Conservation (phyloP, 2,329 filamentous ascomycete species). For the Ambrosiella cleistominuta region DNA sequence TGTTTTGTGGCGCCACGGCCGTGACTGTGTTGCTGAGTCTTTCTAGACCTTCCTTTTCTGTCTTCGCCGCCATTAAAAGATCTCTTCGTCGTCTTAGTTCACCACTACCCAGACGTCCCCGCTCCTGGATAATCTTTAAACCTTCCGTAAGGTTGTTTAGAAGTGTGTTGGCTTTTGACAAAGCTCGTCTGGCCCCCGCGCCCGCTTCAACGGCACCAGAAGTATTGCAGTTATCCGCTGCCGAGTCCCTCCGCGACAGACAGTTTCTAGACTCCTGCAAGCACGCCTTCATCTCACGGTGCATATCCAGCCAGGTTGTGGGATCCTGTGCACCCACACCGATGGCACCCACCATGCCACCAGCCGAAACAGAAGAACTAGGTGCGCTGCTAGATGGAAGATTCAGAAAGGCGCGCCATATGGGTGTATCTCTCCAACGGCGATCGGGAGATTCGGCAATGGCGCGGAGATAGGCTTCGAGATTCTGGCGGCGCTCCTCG, state of each 20-base stretch:
- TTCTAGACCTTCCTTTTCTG: constrained; percentile 61
- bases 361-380: constrained; percentile 31
- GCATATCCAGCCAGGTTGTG: constrained; percentile 58
- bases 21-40: constrained; percentile 44
- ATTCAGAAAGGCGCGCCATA: constrained; percentile 58
- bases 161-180: constrained; percentile 50
- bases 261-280: constrained; percentile 49
- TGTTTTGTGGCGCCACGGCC: constrained; percentile 20
- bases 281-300: constrained; percentile 53
- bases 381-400: constrained; percentile 38
- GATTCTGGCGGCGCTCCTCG: constrained; percentile 46
- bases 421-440: constrained; percentile 55
- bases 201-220: constrained; percentile 41
- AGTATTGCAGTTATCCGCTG: constrained; percentile 24
- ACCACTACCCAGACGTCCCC: constrained; percentile 47
- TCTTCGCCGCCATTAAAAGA: constrained; percentile 48
- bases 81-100: constrained; percentile 57
- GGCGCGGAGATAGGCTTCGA: constrained; percentile 54
- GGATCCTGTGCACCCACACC: constrained; percentile 34
- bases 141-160: constrained; percentile 49
- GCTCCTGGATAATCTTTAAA: constrained; percentile 37
- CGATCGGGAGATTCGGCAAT: constrained; percentile 59
- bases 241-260: constrained; percentile 48
- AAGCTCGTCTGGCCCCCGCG: constrained; percentile 54
- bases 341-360: constrained; percentile 25